Evolutionary conservation across 106 monocot genomes (phyloP), one percentile per base, ranked within the genome.

Genomic region (Allium cepa): DNA sequence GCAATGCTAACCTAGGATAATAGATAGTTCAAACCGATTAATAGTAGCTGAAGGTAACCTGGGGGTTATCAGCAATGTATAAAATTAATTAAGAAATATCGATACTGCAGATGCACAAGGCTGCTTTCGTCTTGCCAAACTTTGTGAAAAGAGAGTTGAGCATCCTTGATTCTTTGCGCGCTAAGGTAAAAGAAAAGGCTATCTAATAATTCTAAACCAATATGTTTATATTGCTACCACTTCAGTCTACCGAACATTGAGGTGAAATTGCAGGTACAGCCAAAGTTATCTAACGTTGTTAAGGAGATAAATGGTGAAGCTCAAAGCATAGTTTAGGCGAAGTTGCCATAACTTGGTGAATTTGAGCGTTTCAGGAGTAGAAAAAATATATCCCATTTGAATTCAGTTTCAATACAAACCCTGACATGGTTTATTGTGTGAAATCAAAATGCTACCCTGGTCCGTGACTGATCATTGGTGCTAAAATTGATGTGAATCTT

Each of bases 61-160:
- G 22, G 36, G 36, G 36, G 36, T 36, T 1, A 36, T 36, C 36
- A 36, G 36, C 36, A 36, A 36, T 36, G 36, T 36, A 3, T 36
- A 36, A 36, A 36, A 36, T 36, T 5, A 36, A 36, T 36, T 36
- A 36, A 36, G 36, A 4, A 36, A 36, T 67, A 28, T 68, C 11
- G 47, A 73, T 55, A 76, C 69, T 36, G 26, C 83, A 95, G 91
- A 79, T 95, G 50, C 94, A 95, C 50, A 77, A 27, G 65, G 90
- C 94, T 72, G 91, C 94, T 47, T 91, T 91, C 82, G 73, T 69
- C 17, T 79, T 95, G 65, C 94, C 94, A 45, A 70, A 87, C 47
- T 95, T 91, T 79, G 77, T 73, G 27, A 79, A 81, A 64, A 81
- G 68, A 75, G 90, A 95, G 73, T 77, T 90, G 50, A 48, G 45